Evolutionary conservation across 257 asterid species (phyloP).

Genomic region (Petunia secreta): DNA sequence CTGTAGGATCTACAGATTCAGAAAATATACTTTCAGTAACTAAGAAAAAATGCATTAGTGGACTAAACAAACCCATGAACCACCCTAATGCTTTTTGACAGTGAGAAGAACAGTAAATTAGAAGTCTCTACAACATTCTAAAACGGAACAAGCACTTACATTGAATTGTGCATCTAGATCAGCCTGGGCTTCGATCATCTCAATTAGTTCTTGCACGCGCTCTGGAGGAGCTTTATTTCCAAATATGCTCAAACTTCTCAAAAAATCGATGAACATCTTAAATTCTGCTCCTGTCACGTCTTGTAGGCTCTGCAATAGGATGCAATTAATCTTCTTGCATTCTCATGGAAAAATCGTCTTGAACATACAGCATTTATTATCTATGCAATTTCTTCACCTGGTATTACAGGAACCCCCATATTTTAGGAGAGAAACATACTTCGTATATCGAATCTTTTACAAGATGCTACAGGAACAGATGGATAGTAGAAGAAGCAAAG

Average conservation of each 20-base stretch:
- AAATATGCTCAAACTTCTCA: slow-evolving; percentile 74
- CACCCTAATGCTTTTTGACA: not conserved
- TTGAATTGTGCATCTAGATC: slow-evolving; percentile 86
- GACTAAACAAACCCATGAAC: not conserved
- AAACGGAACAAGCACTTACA: slow-evolving; percentile 48
- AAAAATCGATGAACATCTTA: slow-evolving; percentile 89
- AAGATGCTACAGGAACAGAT: not conserved
- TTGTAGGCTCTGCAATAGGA: slow-evolving; percentile 77
- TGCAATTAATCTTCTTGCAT: slow-evolving; percentile 25
- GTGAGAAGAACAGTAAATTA: not conserved
- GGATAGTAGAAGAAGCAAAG: not conserved
- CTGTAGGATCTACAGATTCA: not conserved
- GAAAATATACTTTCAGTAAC: not conserved
- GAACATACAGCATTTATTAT: not conserved
- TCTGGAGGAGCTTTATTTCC: slow-evolving; percentile 80
- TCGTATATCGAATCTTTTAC: not conserved
- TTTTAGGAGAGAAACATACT: slow-evolving; percentile 16
- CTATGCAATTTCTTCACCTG: not conserved
- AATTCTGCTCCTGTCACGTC: slow-evolving; percentile 98
- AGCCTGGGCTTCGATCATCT: slow-evolving; percentile 92
- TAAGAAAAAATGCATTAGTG: not conserved
- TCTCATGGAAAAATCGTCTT: not conserved
- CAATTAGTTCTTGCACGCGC: slow-evolving; percentile 79
- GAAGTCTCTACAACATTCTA: slow-evolving; percentile 8
- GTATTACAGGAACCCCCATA: slow-evolving; percentile 9